Base-by-base conservation (phyloP, 306 rosid species). In the Quercus berberidifolia region DNA sequence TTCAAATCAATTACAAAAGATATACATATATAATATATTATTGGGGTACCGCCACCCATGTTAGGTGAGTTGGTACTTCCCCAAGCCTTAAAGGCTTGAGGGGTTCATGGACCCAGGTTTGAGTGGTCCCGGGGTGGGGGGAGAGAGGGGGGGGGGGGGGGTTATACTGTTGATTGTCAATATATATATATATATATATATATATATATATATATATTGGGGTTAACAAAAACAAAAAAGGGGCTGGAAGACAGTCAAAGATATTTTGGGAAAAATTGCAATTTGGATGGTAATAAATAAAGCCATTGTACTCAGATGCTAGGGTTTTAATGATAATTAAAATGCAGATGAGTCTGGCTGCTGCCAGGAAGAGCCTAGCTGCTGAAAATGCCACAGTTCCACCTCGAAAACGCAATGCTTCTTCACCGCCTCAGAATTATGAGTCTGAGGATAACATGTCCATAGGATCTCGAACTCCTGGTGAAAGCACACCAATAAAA, bases 321-420 rank as follows among this genome's bases (percentile, higher is more conserved):
- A 59, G 28, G 30, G 71, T 78, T 64, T 76, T 77, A 20, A 78
- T 68, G 86, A 74, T 80, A 73, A 81, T 78, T 81, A 75, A 75
- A 57, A 73, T 81, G 90, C 97, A 96, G 99, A 87, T 52, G 88
- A 96, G 94, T 84, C 97, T 96, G 76, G 81, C 97, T 76, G 91
- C 91, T 57, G 98, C 99, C 49, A 89, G 88, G 78, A 93, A 76
- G 93, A 93, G 94, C 90, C 93, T 93, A 79, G 83, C 79, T 60
- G 56, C 91, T 62, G 96, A 88, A 58, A 83, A 78, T 63, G 58
- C 80, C 25, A 71, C 73, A 35, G 76, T 78, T 76, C 97, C 86
- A 74, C 90, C 84, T 1, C 86, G 76, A 79, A 88, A 86, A 82
- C 59, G 76, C 11, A 93, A 86, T 56, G 74, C 51, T 41, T 67